These are phyloP conservation scores for Abrus precatorius DNA, from an alignment of 306 rosid genomes.

Conservation along the genomic window DNA sequence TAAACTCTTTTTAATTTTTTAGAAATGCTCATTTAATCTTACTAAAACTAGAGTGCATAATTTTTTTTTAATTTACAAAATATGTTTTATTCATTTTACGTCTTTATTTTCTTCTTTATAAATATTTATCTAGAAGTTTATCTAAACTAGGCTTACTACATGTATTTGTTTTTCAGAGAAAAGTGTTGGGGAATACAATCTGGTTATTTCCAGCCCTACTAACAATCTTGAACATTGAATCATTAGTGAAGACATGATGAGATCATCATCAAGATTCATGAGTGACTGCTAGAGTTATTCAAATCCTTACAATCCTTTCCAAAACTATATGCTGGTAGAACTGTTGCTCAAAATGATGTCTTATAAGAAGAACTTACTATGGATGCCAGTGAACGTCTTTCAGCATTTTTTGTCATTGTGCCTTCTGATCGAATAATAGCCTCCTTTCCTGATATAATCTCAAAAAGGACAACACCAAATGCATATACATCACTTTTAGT, in stretches of 20 bases:
- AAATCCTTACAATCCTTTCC: not conserved
- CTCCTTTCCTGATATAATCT: constrained; percentile 88
- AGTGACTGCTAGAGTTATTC: not conserved
- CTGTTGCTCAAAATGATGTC: constrained; percentile 7
- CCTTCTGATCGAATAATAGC: constrained; percentile 90
- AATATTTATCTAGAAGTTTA: too few relatives aligned
- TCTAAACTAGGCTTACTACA: too few relatives aligned
- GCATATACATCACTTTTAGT: constrained; percentile 94
- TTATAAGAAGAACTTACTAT: constrained; percentile 67
- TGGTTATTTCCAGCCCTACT: not conserved
- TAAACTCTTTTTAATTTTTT: too few relatives aligned
- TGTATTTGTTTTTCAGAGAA: not conserved
- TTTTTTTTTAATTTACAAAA: too few relatives aligned
- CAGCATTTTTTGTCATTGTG: constrained; percentile 67
- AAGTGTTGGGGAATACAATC: not conserved
- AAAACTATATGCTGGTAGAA: not conserved
- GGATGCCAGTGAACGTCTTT: constrained; percentile 91
- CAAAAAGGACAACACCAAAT: constrained; percentile 92
- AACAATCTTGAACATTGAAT: not conserved
- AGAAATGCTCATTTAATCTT: too few relatives aligned
- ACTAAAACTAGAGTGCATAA: too few relatives aligned
- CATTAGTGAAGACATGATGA: constrained; percentile 3
- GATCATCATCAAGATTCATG: not conserved
- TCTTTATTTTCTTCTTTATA: too few relatives aligned
- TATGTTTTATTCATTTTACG: too few relatives aligned